These are phyloP conservation scores for Apocynum venetum DNA, from an alignment of 257 asterid genomes.

Conservation along the genomic window DNA sequence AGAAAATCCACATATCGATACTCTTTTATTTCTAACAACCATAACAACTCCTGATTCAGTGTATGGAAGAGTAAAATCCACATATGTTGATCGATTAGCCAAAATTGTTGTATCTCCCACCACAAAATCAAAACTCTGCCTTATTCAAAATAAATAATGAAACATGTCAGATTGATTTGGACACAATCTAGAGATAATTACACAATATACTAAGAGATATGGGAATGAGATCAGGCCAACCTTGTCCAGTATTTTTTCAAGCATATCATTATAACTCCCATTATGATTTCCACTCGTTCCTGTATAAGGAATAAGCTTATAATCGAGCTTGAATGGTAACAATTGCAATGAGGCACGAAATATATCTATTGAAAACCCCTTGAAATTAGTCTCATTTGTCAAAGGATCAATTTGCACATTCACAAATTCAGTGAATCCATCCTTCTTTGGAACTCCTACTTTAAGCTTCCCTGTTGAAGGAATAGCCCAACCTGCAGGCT, in stretches of 20 bases:
- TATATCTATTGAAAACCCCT: conserved; percentile 15
- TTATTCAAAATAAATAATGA: not conserved
- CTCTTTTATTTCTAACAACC: conserved; percentile 39
- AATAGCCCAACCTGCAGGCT: conserved; percentile 13
- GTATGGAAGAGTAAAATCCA: conserved; percentile 54
- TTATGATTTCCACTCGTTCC: not conserved
- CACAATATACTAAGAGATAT: not conserved
- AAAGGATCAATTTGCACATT: conserved; percentile 4
- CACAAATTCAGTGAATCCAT: conserved; percentile 15
- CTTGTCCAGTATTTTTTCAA: conserved; percentile 10
- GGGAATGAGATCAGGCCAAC: conserved; percentile 1
- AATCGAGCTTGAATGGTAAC: conserved; percentile 18
- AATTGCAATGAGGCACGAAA: conserved; percentile 9
- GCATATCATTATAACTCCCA: conserved; percentile 17
- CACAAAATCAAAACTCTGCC: conserved; percentile 44
- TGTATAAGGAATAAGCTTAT: conserved; percentile 1
- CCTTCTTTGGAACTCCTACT: conserved; percentile 19
- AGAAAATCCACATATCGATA: conserved; percentile 50
- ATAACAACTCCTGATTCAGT: conserved; percentile 51
- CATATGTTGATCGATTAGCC: conserved; percentile 37
- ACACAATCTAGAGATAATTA: not conserved
- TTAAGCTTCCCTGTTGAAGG: conserved; percentile 6
- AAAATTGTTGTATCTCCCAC: conserved; percentile 19
- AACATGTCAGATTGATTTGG: not conserved
- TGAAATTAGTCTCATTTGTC: not conserved